Evolutionary conservation across 352 stramenopile species (phyloP).

Genomic region (Peronosclerospora sorghi): DNA sequence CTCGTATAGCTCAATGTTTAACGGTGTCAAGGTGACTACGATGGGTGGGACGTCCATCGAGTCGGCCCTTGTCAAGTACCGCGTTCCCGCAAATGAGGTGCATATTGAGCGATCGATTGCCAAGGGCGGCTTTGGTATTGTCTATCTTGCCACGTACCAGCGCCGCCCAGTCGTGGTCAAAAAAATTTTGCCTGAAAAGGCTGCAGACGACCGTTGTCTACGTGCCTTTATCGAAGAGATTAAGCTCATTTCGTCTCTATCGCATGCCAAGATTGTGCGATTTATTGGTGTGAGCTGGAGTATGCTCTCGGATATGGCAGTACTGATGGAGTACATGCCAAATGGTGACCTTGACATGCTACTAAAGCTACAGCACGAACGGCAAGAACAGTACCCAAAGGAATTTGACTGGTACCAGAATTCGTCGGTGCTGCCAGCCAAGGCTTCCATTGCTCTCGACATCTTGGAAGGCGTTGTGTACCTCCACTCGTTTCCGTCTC

Average conservation of each 20-base stretch:
- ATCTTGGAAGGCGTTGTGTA: constrained; percentile 73
- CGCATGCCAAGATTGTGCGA: constrained; percentile 66
- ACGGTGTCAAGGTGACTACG: constrained; percentile 35
- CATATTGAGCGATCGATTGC: constrained; percentile 50
- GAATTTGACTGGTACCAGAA: constrained; percentile 67
- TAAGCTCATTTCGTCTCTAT: constrained; percentile 68
- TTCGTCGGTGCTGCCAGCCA: constrained; percentile 30
- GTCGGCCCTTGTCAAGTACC: constrained; percentile 60
- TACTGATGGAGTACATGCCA: constrained; percentile 74
- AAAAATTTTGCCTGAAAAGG: constrained; percentile 76
- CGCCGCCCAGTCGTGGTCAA: constrained; percentile 59
- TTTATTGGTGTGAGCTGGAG: constrained; percentile 82
- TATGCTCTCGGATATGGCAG: constrained; percentile 74
- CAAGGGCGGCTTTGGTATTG: constrained; percentile 64
- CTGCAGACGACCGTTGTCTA: constrained; percentile 56
- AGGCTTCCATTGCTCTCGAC: constrained; percentile 56
- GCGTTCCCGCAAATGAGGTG: constrained; percentile 55
- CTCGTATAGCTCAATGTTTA: constrained; percentile 50
- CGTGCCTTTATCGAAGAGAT: constrained; percentile 75
- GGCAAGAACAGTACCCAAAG: constrained; percentile 28
- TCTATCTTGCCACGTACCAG: constrained; percentile 59
- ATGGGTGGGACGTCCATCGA: constrained; percentile 46
- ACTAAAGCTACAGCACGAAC: constrained; percentile 41
- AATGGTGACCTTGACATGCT: constrained; percentile 65
- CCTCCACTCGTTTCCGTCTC: constrained; percentile 70